Conservation (phyloP, 2,329 filamentous ascomycete genomes). For the Botryosphaeria dothidea region DNA sequence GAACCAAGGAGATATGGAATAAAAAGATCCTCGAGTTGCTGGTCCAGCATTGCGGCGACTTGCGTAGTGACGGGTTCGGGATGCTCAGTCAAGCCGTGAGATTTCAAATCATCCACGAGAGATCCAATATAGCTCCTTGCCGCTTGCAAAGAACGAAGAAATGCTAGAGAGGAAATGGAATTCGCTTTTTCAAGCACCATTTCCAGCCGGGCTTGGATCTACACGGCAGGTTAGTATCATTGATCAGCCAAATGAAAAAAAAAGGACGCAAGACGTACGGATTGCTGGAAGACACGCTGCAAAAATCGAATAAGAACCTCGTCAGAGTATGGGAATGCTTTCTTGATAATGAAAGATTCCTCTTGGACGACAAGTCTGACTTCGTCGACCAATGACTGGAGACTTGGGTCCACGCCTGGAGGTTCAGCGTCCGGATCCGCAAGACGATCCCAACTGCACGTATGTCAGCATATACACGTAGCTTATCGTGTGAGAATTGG, state of each 20-base stretch:
- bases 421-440: slow-evolving; percentile 93
- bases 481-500: no score
- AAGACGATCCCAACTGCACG: slow-evolving; percentile 76
- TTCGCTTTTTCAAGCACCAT: slow-evolving; percentile 95
- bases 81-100: slow-evolving; percentile 91
- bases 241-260: not conserved
- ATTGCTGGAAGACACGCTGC: slow-evolving; percentile 96
- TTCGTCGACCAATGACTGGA: slow-evolving; percentile 91
- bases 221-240: not conserved
- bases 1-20: slow-evolving; percentile 66
- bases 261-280: slow-evolving; percentile 36
- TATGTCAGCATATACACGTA: not conserved
- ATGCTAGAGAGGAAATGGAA: slow-evolving; percentile 87
- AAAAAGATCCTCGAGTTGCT: slow-evolving; percentile 67
- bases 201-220: slow-evolving; percentile 88
- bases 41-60: slow-evolving; percentile 70
- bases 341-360: slow-evolving; percentile 94
- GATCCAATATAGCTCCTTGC: slow-evolving; percentile 85
- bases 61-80: slow-evolving; percentile 88
- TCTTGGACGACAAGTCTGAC: slow-evolving; percentile 95
- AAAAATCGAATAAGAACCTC: slow-evolving; percentile 91
- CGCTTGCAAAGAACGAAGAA: slow-evolving; percentile 85
- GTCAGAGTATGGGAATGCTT: slow-evolving; percentile 94
- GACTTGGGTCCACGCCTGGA: slow-evolving; percentile 84
- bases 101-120: slow-evolving; percentile 88